A percentile compares a stretch with the other conserved stretches of the same genome.
phyloP scores from a whole-genome alignment of 2,329 filamentous ascomycete genomes.

The Nigrograna mackinnonii region DNA sequence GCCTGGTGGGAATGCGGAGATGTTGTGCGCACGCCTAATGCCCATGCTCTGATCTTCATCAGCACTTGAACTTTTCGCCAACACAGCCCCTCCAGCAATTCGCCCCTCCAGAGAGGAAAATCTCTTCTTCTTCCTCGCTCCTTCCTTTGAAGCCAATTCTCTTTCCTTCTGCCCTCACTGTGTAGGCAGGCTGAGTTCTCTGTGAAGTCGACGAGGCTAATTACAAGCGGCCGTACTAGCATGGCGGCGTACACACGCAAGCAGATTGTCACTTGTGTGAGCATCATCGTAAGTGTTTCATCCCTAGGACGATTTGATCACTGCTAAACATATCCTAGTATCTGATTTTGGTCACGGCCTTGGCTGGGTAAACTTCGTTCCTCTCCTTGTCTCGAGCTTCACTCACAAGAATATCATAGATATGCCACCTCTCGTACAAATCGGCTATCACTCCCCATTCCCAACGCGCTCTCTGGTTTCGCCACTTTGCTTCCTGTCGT shows the following conservation, averaged over 20 bases:
- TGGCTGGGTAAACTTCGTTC: constrained; percentile 36
- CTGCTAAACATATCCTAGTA: constrained; percentile 33
- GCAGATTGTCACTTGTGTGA: constrained; percentile 43
- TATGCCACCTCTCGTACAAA: constrained; percentile 33
- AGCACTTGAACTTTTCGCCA: no score
- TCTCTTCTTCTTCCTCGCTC: no score
- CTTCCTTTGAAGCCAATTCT: no score
- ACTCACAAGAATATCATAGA: constrained; percentile 18
- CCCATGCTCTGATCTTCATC: no score
- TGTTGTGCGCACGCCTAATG: no score
- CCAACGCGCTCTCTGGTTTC: constrained; percentile 44
- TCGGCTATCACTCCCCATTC: constrained; percentile 46
- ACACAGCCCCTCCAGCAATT: no score
- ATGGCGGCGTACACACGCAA: constrained; percentile 34
- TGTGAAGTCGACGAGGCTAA: no score
- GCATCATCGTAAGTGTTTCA: constrained; percentile 33
- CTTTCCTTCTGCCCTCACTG: no score
- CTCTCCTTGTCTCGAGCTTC: not conserved
- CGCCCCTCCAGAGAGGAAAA: no score
- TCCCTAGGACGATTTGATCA: not conserved
- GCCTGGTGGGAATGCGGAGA: no score
- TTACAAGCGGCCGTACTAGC: no score
- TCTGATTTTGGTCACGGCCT: constrained; percentile 42
- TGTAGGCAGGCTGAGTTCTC: no score
- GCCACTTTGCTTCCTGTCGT: constrained; percentile 47